phyloP scores from a whole-genome alignment of 2,329 filamentous ascomycete species.

The Scedosporium dehoogii region DNA sequence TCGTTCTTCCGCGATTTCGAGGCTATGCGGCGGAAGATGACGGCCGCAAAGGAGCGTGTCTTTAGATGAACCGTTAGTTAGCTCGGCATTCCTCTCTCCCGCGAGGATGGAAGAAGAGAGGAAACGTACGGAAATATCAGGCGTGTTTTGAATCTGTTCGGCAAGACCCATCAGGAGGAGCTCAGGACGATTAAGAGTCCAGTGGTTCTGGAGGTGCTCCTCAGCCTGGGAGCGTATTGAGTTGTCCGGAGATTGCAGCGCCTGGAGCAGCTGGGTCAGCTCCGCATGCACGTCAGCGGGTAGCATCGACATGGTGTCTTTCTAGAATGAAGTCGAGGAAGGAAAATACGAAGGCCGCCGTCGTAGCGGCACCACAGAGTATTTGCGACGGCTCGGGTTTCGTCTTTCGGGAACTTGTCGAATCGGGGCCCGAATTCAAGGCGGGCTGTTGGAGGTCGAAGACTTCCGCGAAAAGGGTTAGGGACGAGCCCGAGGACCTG shows the following conservation, averaged over 20 bases:
- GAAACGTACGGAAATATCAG: slow-evolving; percentile 54
- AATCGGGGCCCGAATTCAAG: too few species aligned
- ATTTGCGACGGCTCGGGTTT: neutral
- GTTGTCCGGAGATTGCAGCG: slow-evolving; percentile 86
- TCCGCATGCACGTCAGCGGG: slow-evolving; percentile 75
- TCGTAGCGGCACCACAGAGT: neutral
- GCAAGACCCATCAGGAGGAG: slow-evolving; percentile 87
- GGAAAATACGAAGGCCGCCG: too few species aligned
- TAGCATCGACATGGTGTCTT: slow-evolving; percentile 65
- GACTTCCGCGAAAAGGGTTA: too few species aligned
- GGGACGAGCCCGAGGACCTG: too few species aligned
- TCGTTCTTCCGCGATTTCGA: slow-evolving; percentile 76
- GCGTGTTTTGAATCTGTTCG: slow-evolving; percentile 78
- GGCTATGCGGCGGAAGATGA: slow-evolving; percentile 89
- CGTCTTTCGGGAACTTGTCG: too few species aligned
- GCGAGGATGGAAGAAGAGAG: neutral
- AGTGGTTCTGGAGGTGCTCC: slow-evolving; percentile 82
- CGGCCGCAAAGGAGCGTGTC: slow-evolving; percentile 84
- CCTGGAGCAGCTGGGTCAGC: slow-evolving; percentile 77
- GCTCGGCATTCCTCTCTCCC: neutral
- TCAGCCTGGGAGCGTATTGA: slow-evolving; percentile 74
- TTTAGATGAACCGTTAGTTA: slow-evolving; percentile 24
- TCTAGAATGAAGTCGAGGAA: neutral
- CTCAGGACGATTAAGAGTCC: slow-evolving; percentile 73
- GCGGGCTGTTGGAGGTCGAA: too few species aligned